Percentiles rank a stretch among this genome's conserved stretches.
Conservation (phyloP, 208 protist genomes). For the Trypanosoma caninum region DNA sequence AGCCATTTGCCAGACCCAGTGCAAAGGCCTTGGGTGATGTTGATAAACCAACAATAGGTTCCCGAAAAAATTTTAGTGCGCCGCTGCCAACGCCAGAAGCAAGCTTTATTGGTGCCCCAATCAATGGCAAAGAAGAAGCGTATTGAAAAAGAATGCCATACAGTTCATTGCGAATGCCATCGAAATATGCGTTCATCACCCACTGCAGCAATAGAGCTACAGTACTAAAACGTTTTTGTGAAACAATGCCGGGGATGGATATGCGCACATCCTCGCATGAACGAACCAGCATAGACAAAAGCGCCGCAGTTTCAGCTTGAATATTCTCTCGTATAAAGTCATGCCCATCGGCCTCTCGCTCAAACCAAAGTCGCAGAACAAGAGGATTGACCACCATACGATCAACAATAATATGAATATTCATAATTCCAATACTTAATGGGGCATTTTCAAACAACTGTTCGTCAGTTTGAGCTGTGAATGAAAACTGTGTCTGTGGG, state of each 20-base stretch:
- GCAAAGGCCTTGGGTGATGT: conserved; percentile 76
- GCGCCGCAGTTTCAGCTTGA: conserved; percentile 52
- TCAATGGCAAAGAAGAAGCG: conserved; percentile 80
- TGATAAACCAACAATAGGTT: conserved; percentile 71
- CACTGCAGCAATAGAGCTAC: conserved; percentile 67
- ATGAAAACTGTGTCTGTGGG: conserved; percentile 5
- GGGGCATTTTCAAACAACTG: conserved; percentile 52
- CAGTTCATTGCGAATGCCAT: conserved; percentile 59
- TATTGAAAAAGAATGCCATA: conserved; percentile 80
- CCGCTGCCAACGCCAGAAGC: conserved; percentile 71
- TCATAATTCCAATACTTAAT: conserved; percentile 51
- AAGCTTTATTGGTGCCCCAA: conserved; percentile 81
- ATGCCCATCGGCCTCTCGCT: conserved; percentile 61
- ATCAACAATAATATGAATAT: conserved; percentile 66
- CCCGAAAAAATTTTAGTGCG: conserved; percentile 76
- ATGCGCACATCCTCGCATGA: conserved; percentile 82
- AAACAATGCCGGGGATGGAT: conserved; percentile 63
- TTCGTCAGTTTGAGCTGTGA: conserved; percentile 27
- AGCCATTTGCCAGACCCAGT: conserved; percentile 65
- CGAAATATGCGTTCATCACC: conserved; percentile 69
- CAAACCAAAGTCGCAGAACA: conserved; percentile 77
- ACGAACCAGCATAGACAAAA: conserved; percentile 80
- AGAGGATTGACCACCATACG: conserved; percentile 88
- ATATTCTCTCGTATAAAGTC: conserved; percentile 83
- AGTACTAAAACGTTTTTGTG: conserved; percentile 47